These are phyloP conservation scores for Plasmodium relictum DNA, from an alignment of 169 alveolate genomes.

Conservation along the genomic window DNA sequence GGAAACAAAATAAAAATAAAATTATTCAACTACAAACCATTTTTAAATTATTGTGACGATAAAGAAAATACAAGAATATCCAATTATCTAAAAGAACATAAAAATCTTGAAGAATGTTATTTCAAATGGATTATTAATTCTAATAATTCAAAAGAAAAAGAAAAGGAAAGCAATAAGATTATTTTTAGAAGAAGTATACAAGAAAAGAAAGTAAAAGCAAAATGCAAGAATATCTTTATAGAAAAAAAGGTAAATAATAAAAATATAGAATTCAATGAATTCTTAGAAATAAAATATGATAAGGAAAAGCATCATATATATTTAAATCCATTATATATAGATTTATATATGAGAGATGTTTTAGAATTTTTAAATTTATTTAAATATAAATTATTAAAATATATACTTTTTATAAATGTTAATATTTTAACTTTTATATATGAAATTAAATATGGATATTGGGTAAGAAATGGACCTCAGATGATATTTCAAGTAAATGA, in stretches of 20 bases:
- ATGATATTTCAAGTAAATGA: conserved; percentile 46
- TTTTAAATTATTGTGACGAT: conserved; percentile 12
- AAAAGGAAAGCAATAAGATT: conserved; percentile 5
- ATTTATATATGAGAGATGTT: conserved; percentile 60
- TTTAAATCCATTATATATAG: conserved; percentile 45
- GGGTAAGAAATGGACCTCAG: conserved; percentile 73
- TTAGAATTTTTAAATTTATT: conserved; percentile 44
- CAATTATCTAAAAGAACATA: conserved; percentile 28
- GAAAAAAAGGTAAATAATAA: conserved; percentile 47
- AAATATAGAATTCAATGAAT: conserved; percentile 61
- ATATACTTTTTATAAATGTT: conserved; percentile 37
- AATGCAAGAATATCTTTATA: conserved; percentile 48
- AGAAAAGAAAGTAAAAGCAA: conserved; percentile 40
- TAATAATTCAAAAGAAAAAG: conserved; percentile 9
- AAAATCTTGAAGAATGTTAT: conserved; percentile 7
- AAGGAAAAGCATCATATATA: conserved; percentile 36
- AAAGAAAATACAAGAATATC: conserved; percentile 1
- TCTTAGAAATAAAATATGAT: conserved; percentile 27
- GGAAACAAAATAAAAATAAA: conserved; percentile 50
- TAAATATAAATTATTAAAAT: conserved; percentile 27
- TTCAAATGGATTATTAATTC: conserved; percentile 47
- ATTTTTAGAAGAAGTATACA: conserved; percentile 38
- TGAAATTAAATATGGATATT: conserved; percentile 72
- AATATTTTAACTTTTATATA: conserved; percentile 34
- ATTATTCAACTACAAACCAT: conserved; percentile 11